Evolutionary conservation across 2,329 filamentous ascomycete species (phyloP).

Genomic region (Xylaria sp.): DNA sequence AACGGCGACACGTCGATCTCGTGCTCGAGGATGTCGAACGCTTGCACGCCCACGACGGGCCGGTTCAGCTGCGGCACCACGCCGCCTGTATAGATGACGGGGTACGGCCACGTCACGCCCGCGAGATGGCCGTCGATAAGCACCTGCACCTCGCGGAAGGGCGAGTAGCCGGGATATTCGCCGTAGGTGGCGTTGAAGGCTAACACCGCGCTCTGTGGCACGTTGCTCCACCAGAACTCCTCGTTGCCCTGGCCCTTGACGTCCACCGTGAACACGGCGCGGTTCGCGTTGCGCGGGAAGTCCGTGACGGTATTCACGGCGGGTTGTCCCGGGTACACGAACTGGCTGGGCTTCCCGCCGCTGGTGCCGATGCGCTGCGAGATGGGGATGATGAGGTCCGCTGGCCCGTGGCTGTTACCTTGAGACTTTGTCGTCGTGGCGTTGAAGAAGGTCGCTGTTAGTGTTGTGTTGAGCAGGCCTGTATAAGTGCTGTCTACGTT

Average conservation of each 20-base stretch:
- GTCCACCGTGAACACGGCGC: slow-evolving; percentile 79
- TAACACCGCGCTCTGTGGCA: slow-evolving; percentile 69
- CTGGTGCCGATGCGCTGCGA: slow-evolving; percentile 63
- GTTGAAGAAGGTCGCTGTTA: slow-evolving; percentile 78
- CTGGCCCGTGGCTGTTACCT: slow-evolving; percentile 57
- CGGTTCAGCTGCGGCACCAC: slow-evolving; percentile 81
- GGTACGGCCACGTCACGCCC: slow-evolving; percentile 84
- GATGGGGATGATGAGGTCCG: slow-evolving; percentile 75
- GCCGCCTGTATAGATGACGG: slow-evolving; percentile 76
- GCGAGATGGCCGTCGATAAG: slow-evolving; percentile 77
- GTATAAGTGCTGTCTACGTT: slow-evolving; percentile 77
- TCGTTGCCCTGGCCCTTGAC: slow-evolving; percentile 80
- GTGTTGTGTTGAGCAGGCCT: slow-evolving; percentile 76
- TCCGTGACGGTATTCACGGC: slow-evolving; percentile 64
- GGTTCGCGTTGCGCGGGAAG: slow-evolving; percentile 74
- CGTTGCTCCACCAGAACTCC: slow-evolving; percentile 89
- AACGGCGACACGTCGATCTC: slow-evolving; percentile 86
- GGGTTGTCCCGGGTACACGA: slow-evolving; percentile 71
- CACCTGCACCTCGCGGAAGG: slow-evolving; percentile 82
- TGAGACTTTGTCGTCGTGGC: slow-evolving; percentile 36
- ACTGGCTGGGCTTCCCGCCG: slow-evolving; percentile 70
- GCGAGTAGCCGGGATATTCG: slow-evolving; percentile 72
- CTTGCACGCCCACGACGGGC: slow-evolving; percentile 80
- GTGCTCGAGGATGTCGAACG: slow-evolving; percentile 81
- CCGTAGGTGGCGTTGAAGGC: slow-evolving; percentile 69